Base-by-base conservation (phyloP, 2,329 filamentous ascomycete species). In the Nemania sp. region DNA sequence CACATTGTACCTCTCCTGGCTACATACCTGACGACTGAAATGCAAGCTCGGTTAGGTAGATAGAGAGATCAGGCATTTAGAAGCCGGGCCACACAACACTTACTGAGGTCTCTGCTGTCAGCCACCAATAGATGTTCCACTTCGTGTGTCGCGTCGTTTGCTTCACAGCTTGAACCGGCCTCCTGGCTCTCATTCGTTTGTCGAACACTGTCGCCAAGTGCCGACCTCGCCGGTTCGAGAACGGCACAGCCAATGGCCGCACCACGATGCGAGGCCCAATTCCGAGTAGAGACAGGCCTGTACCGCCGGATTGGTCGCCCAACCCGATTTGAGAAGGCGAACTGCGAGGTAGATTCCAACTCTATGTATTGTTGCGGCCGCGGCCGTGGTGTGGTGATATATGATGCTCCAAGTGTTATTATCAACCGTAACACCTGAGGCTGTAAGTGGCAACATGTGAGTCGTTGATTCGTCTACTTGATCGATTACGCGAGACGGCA, bases 101-200 rank as follows among this genome's bases (percentile, higher is more conserved):
- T 4, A 7, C 25, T 29, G 25, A 29, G 25, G 25, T 29, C 25
- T 3, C 25, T 29, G 7, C 25, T 7, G 7, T 29, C 7, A 29
- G 7, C 25, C 25, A 29, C 25, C 25, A 39, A 35, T 42, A n/a
- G 7, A 18, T 17, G 39, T 42, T 40, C 21, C 58, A 54, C n/a
- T 35, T 61, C 62, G 59, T 58, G 62, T 59, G 54, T 64, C 62
- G 62, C 62, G 62, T 64, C 54, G 62, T 64, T 51, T 56, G 35
- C 29, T 29, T 35, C 57, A 53, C 39, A 54, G 48, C 40, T 45
- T 20, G 40, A 46, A 42, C 52, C 15, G n/a, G 50, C 32, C 32
- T 48, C n/a, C 18, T 43, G 48, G n/a, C 20, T 3, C 54, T 52
- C 50, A 64, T 64, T 64, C 58, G 62, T 10, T 21, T 46, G 34